Evolutionary conservation across 129 eudicot species (phyloP), one percentile per base, ranked within the genome.

Genomic region (Flaveria bidentis): DNA sequence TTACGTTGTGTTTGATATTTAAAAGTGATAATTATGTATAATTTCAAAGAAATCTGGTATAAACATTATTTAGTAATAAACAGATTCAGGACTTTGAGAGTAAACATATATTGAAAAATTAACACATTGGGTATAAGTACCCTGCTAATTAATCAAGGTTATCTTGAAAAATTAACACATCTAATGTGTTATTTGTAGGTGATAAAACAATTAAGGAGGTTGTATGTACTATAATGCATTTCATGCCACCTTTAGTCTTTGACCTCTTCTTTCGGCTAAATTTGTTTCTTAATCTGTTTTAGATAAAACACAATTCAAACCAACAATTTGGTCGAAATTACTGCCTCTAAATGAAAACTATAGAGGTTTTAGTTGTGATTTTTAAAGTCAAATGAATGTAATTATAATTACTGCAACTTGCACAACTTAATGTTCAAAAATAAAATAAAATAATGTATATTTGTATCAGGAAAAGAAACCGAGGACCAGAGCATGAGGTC

Each of bases 401-500:
- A 22, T 13, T 20, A 45, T 23, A 25, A 4, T 73, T 25, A 30
- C 18, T 47, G 41, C 53, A 55, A 49, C 22, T 75, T 76, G 62
- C 12, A 4, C 20, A 45, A 6, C 23, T 55, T 71, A 9, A 66
- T 56, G 20, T 36, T 53, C 50, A 12, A 22, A 30, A 76, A 61
- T 26, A 26, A 26, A 26, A 26, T 26, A 26, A 26, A 26, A 26
- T 33, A 33, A 62, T 69, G 79, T 12, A 41, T 28, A n/a, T 9
- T 58, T 52, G 15, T 68, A 74, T 74, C 84, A 89, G 96, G 84
- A 85, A 26, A 95, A 91, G 55, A 91, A 91, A 79, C 87, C 88
- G 62, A 76, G 97, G 88, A 76, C 97, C 97, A 7, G 92, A 88
- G 80, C 97, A 91, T 26, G 95, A 85, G 73, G 85, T 85, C 80